Percentiles rank a stretch among this genome's conserved stretches.
Conservation (phyloP, 2,329 filamentous ascomycete genomes). For the Sporothrix phasma region DNA sequence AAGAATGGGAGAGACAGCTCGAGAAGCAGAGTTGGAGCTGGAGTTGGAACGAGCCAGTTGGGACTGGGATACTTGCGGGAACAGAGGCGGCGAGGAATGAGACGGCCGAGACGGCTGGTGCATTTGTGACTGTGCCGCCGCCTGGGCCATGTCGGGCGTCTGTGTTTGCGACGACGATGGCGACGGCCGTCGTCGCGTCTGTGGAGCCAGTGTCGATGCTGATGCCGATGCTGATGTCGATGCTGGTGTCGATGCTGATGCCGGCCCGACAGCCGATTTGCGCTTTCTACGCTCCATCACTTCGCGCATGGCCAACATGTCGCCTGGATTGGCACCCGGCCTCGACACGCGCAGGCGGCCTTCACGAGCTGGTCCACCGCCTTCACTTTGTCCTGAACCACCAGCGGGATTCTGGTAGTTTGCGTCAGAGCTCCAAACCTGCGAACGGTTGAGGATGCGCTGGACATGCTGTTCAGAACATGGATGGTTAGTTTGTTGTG, state of each 20-base stretch:
- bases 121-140: not conserved
- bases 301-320: conserved; percentile 11
- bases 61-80: too few species aligned
- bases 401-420: not conserved
- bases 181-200: not conserved
- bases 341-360: not conserved
- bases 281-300: conserved; percentile 10
- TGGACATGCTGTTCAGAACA: conserved; percentile 9
- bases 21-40: too few species aligned
- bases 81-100: not conserved
- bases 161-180: not conserved
- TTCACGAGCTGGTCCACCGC: not conserved
- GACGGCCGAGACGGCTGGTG: not conserved
- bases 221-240: too few species aligned
- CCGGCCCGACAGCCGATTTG: not conserved
- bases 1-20: not conserved
- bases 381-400: not conserved
- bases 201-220: too few species aligned
- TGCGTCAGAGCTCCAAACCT: not conserved
- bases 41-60: not conserved
- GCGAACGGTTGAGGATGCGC: conserved; percentile 5
- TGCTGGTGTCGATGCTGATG: not conserved
- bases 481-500: not conserved
- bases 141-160: not conserved
- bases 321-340: not conserved